These are phyloP conservation scores for Kuraishia capsulata DNA, from an alignment of 805 yeast species.

Conservation along the genomic window DNA sequence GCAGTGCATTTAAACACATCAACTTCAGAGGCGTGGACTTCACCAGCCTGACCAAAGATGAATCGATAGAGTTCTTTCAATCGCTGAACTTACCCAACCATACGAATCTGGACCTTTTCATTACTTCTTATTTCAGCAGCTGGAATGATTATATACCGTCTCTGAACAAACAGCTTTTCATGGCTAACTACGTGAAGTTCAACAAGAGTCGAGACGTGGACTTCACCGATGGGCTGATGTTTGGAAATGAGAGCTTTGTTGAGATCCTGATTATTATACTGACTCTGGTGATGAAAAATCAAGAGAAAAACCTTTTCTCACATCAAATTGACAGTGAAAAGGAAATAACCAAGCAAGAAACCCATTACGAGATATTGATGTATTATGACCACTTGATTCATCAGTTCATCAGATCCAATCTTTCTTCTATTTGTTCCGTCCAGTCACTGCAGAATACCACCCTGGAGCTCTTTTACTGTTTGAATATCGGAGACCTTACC, in stretches of 20 bases:
- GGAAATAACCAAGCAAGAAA: constrained; percentile 2
- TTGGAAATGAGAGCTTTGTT: constrained; percentile 45
- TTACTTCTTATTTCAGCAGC: constrained; percentile 61
- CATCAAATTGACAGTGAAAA: constrained; percentile 1
- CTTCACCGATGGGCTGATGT: constrained; percentile 30
- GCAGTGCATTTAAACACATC: constrained; percentile 18
- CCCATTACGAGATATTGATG: constrained; percentile 25
- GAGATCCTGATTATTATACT: constrained; percentile 40
- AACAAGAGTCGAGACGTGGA: constrained; percentile 33
- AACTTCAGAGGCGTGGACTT: constrained; percentile 28
- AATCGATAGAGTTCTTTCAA: constrained; percentile 36
- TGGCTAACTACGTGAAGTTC: constrained; percentile 44
- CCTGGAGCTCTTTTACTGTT: constrained; percentile 60
- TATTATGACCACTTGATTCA: constrained; percentile 55
- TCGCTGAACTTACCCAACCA: constrained; percentile 38
- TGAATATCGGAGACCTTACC: constrained; percentile 63
- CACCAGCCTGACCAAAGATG: constrained; percentile 25
- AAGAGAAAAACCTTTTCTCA: constrained; percentile 15
- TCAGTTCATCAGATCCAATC: constrained; percentile 52
- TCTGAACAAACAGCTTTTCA: constrained; percentile 60
- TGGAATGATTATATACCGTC: constrained; percentile 72
- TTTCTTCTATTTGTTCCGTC: constrained; percentile 51
- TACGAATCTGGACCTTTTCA: constrained; percentile 56
- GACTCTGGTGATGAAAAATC: constrained; percentile 39
- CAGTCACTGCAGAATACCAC: constrained; percentile 63